Evolutionary conservation across 352 stramenopile species (phyloP).

Genomic region (Pelagophyceae sp.): DNA sequence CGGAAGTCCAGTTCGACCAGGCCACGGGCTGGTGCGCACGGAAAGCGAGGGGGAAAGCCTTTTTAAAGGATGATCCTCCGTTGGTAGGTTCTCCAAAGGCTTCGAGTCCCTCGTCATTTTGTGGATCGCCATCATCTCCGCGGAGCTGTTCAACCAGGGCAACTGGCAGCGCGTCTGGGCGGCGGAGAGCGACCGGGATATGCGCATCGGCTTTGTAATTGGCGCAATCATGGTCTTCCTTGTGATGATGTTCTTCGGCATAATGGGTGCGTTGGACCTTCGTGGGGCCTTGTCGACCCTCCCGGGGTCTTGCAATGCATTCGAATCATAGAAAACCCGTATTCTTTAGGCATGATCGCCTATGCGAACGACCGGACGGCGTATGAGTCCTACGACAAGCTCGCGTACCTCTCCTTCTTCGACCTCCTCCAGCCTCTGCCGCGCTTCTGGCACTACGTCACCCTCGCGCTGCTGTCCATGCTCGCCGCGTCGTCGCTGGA

Average conservation of each 20-base stretch:
- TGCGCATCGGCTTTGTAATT: conserved; percentile 41
- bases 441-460: conserved; percentile 45
- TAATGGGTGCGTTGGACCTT: too few species aligned
- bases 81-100: conserved; percentile 37
- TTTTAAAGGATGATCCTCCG: too few species aligned
- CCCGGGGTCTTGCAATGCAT: too few species aligned
- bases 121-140: conserved; percentile 43
- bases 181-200: conserved; percentile 35
- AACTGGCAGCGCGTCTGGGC: conserved; percentile 44
- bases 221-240: conserved; percentile 43
- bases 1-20: not conserved
- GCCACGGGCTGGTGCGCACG: conserved; percentile 16
- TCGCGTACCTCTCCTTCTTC: conserved; percentile 47
- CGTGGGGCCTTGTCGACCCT: too few species aligned
- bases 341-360: conserved; percentile 49
- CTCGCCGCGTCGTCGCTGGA: conserved; percentile 45
- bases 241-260: conserved; percentile 55
- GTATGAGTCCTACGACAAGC: conserved; percentile 47
- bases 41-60: too few species aligned
- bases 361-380: conserved; percentile 46
- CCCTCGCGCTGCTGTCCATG: conserved; percentile 46
- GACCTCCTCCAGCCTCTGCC: conserved; percentile 41
- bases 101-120: conserved; percentile 41
- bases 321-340: too few species aligned
- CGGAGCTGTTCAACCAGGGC: conserved; percentile 54